Evolutionary conservation across 805 yeast species (phyloP).

Genomic region (Myxozyma kluyveri): DNA sequence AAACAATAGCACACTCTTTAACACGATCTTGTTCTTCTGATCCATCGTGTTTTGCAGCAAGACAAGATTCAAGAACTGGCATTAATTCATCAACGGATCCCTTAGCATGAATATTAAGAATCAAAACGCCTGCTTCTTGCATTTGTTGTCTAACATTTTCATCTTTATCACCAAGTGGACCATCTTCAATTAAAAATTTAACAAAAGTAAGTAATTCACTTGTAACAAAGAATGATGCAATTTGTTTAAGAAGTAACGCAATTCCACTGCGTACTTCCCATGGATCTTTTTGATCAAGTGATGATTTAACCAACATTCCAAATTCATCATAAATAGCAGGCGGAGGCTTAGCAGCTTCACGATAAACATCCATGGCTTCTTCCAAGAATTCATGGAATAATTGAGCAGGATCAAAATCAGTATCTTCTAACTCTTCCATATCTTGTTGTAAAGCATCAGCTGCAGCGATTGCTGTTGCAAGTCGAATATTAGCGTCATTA

Average conservation of each 20-base stretch:
- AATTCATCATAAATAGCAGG: slow-evolving; percentile 73
- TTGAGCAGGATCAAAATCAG: slow-evolving; percentile 31
- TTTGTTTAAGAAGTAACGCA: slow-evolving; percentile 61
- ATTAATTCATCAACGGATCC: slow-evolving; percentile 67
- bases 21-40: slow-evolving; percentile 54
- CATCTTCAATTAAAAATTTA: slow-evolving; percentile 53
- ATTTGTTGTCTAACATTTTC: slow-evolving; percentile 72
- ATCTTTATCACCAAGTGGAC: slow-evolving; percentile 72
- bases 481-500: slow-evolving; percentile 63
- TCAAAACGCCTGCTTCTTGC: slow-evolving; percentile 82
- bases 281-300: slow-evolving; percentile 61
- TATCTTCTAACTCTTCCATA: slow-evolving; percentile 30
- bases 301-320: slow-evolving; percentile 68
- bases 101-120: slow-evolving; percentile 66
- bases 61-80: slow-evolving; percentile 72
- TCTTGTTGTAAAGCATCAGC: slow-evolving; percentile 49
- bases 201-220: slow-evolving; percentile 51
- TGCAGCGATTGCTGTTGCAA: slow-evolving; percentile 69
- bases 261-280: slow-evolving; percentile 87
- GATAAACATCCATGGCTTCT: slow-evolving; percentile 55
- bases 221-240: slow-evolving; percentile 48
- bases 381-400: slow-evolving; percentile 42
- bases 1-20: slow-evolving; percentile 75
- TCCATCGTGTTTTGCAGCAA: slow-evolving; percentile 36
- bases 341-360: slow-evolving; percentile 64